A percentile compares a stretch with the other conserved stretches of the same genome.
Evolutionary conservation across 495 filamentous ascomycete genomes (phyloP).

Genomic region (Aspergillus baeticus): DNA sequence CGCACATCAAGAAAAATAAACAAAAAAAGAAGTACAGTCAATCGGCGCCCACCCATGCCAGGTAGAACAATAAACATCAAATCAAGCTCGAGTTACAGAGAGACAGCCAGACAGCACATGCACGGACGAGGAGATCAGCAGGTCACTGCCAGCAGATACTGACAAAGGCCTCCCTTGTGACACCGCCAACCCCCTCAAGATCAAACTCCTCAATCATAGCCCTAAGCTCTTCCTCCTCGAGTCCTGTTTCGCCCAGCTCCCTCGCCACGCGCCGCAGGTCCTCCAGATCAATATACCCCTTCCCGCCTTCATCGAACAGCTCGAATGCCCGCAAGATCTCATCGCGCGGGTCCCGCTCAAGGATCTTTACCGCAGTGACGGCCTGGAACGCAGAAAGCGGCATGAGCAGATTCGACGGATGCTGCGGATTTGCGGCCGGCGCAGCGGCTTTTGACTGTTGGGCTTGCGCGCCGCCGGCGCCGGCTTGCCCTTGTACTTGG

Average conservation of each 20-base stretch:
- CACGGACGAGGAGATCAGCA: constrained; percentile 1
- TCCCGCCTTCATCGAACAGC: constrained; percentile 77
- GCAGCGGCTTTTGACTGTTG: constrained; percentile 24
- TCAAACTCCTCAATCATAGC: constrained; percentile 99
- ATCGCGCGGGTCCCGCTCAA: constrained; percentile 78
- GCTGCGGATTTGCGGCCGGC: constrained; percentile 39
- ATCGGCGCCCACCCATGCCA: constrained; percentile 18
- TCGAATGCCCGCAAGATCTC: constrained; percentile 91
- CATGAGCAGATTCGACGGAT: constrained; percentile 61
- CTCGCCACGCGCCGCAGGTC: constrained; percentile 85
- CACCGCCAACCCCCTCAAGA: constrained; percentile 84
- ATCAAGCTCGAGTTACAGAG: constrained; percentile 5
- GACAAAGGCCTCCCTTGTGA: constrained; percentile 88
- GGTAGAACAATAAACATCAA: background rate
- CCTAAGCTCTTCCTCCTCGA: constrained; percentile 87
- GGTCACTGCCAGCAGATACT: constrained; percentile 64
- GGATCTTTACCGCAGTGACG: constrained; percentile 76
- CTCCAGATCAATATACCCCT: constrained; percentile 81
- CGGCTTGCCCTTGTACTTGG: constrained; percentile 43
- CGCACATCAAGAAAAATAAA: constrained; percentile 9
- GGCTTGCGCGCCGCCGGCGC: constrained; percentile 26
- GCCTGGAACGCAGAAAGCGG: constrained; percentile 71
- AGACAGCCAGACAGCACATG: background rate
- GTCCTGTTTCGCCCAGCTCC: constrained; percentile 81
- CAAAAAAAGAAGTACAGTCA: constrained; percentile 7